These are phyloP conservation scores for Neoboletus brunneissimus DNA, from an alignment of 768 basidiomycete species.

Conservation along the genomic window DNA sequence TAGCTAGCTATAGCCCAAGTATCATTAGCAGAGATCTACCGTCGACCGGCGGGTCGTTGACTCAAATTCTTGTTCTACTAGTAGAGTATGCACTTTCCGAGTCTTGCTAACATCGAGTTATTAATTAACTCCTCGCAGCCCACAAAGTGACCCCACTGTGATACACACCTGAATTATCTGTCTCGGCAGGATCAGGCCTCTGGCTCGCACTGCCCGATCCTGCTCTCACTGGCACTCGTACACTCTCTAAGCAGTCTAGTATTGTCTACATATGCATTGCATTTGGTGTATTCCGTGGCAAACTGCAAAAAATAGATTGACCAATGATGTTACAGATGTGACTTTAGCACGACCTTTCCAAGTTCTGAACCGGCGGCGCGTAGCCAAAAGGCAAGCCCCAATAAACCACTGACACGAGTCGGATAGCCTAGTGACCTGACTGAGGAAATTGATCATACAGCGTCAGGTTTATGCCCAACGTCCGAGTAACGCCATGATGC, in stretches of 20 bases:
- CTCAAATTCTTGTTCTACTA: not conserved
- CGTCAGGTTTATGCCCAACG: constrained; percentile 66
- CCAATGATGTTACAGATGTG: not conserved
- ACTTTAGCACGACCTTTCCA: not conserved
- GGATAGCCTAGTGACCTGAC: no score
- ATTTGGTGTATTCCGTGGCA: not conserved
- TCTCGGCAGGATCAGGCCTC: not conserved
- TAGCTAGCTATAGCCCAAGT: not conserved
- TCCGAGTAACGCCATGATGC: constrained; percentile 88
- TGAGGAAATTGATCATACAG: not conserved
- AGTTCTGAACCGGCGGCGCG: not conserved
- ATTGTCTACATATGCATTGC: not conserved
- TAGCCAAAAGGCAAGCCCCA: not conserved
- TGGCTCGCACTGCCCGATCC: not conserved
- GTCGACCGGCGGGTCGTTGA: not conserved
- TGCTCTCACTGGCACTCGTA: not conserved
- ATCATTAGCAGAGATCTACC: not conserved
- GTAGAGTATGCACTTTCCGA: not conserved
- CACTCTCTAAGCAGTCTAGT: not conserved
- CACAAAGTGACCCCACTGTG: no score
- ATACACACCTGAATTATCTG: no score
- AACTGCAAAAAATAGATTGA: not conserved
- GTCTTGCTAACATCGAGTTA: not conserved
- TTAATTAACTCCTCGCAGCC: not conserved
- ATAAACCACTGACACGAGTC: not conserved